Conservation (phyloP, 495 filamentous ascomycete species). For the Haplographium delicatum region DNA sequence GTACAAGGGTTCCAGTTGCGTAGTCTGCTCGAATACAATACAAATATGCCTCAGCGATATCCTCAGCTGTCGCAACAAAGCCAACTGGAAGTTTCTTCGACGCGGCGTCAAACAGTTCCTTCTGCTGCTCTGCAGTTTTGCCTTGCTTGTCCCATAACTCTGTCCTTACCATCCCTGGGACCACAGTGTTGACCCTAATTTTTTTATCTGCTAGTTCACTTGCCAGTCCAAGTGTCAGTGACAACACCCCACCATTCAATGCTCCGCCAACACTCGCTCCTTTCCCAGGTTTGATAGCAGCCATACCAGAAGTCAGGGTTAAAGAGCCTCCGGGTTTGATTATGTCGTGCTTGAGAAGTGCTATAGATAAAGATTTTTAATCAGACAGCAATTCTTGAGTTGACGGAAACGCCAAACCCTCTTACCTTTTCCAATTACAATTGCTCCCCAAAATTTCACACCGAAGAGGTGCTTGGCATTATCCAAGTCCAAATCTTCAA, state of each 20-base stretch:
- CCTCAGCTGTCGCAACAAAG: conserved; percentile 42
- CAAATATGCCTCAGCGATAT: conserved; percentile 54
- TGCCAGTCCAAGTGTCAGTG: conserved; percentile 42
- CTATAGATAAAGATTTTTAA: conserved; percentile 11
- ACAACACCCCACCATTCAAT: conserved; percentile 34
- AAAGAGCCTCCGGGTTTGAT: conserved; percentile 39
- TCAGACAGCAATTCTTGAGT: too few species aligned
- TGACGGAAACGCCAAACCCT: not conserved
- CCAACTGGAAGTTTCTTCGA: conserved; percentile 37
- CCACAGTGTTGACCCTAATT: conserved; percentile 50
- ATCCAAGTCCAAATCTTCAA: conserved; percentile 33
- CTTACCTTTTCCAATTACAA: conserved; percentile 34
- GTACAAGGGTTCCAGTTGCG: conserved; percentile 41
- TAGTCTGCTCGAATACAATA: conserved; percentile 50
- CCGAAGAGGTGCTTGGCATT: conserved; percentile 36
- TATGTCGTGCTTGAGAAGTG: conserved; percentile 35
- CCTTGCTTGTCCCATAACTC: conserved; percentile 39
- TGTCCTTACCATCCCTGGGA: conserved; percentile 47
- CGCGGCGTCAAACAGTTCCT: conserved; percentile 29
- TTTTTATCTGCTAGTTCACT: conserved; percentile 41
- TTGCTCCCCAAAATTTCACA: conserved; percentile 41
- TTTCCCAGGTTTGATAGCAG: conserved; percentile 35
- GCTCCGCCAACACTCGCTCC: conserved; percentile 30
- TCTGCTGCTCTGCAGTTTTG: conserved; percentile 27
- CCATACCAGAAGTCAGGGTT: conserved; percentile 46